Evolutionary conservation across 2,329 filamentous ascomycete species (phyloP).

Genomic region (Emericellopsis cladophorae): DNA sequence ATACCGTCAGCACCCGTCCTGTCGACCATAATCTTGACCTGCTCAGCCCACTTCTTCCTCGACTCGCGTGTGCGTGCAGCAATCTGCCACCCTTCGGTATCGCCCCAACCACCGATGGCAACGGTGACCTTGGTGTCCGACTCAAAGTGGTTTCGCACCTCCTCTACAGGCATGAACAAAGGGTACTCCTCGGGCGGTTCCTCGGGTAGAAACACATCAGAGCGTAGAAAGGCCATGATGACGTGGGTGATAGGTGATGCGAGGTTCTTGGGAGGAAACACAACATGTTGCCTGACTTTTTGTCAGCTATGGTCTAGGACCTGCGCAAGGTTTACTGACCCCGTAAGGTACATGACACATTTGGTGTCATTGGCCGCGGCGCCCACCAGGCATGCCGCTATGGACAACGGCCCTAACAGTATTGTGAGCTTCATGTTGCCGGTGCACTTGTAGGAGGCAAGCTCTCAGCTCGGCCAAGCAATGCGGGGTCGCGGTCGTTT

Average conservation of each 20-base stretch:
- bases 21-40: slow-evolving; percentile 50
- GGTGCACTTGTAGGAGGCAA: too few species aligned
- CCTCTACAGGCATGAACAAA: slow-evolving; percentile 37
- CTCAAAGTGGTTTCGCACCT: slow-evolving; percentile 34
- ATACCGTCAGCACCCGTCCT: slow-evolving; percentile 51
- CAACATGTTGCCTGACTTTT: slow-evolving; percentile 29
- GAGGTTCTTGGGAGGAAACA: slow-evolving; percentile 23
- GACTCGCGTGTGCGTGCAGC: slow-evolving; percentile 18
- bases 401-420: too few species aligned
- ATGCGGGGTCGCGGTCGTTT: too few species aligned
- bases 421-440: too few species aligned
- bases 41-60: slow-evolving; percentile 47
- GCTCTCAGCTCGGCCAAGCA: too few species aligned
- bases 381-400: too few species aligned
- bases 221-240: slow-evolving; percentile 43
- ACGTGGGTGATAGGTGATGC: slow-evolving; percentile 40
- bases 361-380: slow-evolving; percentile 1
- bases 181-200: slow-evolving; percentile 24
- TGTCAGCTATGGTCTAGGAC: neutral
- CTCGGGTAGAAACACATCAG: slow-evolving; percentile 35
- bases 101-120: slow-evolving; percentile 66
- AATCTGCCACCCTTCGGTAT: slow-evolving; percentile 47
- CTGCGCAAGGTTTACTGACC: slow-evolving; percentile 17
- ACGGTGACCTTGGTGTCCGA: slow-evolving; percentile 50
- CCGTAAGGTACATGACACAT: slow-evolving; percentile 27